Evolutionary conservation across 192 early-diverging fungal genomes (phyloP).

Genomic region (Linnemannia hyalina): DNA sequence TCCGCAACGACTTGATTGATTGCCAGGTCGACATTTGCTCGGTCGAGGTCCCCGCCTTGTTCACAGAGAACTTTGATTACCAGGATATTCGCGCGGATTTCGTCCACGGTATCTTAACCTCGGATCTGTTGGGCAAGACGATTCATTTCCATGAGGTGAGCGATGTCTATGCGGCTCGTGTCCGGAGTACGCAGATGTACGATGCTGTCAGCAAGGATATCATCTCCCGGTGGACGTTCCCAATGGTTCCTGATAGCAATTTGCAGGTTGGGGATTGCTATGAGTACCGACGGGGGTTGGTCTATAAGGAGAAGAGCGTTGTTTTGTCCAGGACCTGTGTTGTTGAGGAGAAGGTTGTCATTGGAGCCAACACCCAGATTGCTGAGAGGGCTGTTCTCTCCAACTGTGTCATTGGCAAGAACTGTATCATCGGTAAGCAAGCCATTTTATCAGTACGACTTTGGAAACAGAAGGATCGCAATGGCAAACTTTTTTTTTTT

Average conservation of each 20-base stretch:
- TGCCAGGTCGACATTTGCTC: constrained; percentile 95
- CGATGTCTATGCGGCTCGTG: constrained; percentile 76
- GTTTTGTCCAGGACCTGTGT: constrained; percentile 77
- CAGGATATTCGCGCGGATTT: constrained; percentile 92
- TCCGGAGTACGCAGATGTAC: constrained; percentile 79
- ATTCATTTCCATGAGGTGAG: constrained; percentile 86
- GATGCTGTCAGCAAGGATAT: constrained; percentile 87
- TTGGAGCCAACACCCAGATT: constrained; percentile 83
- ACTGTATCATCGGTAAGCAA: constrained; percentile 75
- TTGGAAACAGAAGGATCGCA: too few relatives aligned
- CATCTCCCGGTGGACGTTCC: constrained; percentile 93
- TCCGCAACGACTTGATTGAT: constrained; percentile 95
- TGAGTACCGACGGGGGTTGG: constrained; percentile 79
- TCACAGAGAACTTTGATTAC: constrained; percentile 99
- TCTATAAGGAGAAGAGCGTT: constrained; percentile 88
- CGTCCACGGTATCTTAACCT: constrained; percentile 89
- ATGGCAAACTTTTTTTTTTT: too few relatives aligned
- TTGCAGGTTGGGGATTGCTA: constrained; percentile 77
- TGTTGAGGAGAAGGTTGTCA: constrained; percentile 83
- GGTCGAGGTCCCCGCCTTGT: constrained; percentile 89
- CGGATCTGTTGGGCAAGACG: constrained; percentile 87
- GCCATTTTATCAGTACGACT: neutral
- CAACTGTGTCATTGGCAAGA: constrained; percentile 88
- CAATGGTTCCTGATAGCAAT: constrained; percentile 93
- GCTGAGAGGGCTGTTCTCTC: constrained; percentile 78